phyloP scores from a whole-genome alignment of 1,284 basidiomycete genomes.

The Rhodotorula sp. region DNA sequence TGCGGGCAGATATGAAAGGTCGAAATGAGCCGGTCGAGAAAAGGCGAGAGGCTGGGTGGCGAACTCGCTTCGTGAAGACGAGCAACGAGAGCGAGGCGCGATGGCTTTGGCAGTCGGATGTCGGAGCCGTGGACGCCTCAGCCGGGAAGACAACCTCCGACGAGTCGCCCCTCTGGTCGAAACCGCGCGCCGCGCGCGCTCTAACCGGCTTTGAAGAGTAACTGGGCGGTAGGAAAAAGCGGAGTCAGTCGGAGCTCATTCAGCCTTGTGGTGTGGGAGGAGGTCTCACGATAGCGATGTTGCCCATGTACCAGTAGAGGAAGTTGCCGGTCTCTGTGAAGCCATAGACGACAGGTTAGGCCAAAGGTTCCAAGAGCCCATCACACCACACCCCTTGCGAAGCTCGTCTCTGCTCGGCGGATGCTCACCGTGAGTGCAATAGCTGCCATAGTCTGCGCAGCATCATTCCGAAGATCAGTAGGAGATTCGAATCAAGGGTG shows the following conservation, averaged over 20 bases:
- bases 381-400: too few relatives aligned
- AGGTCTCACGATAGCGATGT: conserved; percentile 35
- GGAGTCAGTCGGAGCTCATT: neutral
- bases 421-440: conserved; percentile 27
- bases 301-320: conserved; percentile 69
- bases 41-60: too few relatives aligned
- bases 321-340: conserved; percentile 86
- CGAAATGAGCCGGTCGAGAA: too few relatives aligned
- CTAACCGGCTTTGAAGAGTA: conserved; percentile 42
- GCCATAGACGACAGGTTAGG: neutral
- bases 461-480: too few relatives aligned
- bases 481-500: neutral
- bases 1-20: too few relatives aligned
- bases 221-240: conserved; percentile 6
- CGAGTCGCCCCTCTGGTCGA: neutral
- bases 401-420: neutral
- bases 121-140: too few relatives aligned
- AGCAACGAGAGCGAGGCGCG: neutral
- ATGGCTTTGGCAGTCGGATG: neutral
- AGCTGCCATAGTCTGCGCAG: conserved; percentile 33
- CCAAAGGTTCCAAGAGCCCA: neutral
- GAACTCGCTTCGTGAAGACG: neutral
- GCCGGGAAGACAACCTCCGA: neutral
- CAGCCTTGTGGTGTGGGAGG: too few relatives aligned
- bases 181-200: neutral